A percentile compares a stretch with the other conserved stretches of the same genome.
phyloP scores from a whole-genome alignment of 495 filamentous ascomycete species.

The Durotheca rogersii region DNA sequence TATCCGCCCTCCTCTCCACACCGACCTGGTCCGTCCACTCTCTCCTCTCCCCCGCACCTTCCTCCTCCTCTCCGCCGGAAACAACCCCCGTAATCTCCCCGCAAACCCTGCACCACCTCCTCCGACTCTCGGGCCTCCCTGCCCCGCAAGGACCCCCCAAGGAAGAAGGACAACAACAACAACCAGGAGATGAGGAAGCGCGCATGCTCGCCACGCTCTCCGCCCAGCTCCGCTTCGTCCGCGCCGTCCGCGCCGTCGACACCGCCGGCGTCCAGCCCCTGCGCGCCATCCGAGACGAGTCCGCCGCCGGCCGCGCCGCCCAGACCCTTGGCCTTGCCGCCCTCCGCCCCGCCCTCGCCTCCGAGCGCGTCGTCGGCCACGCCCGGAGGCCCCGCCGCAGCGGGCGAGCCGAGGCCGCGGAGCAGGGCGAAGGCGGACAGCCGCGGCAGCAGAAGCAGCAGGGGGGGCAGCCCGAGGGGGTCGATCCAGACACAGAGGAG shows the following conservation, averaged over 20 bases:
- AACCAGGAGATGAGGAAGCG: constrained; percentile 58
- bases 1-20: constrained; percentile 56
- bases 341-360: constrained; percentile 39
- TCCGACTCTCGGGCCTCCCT: constrained; percentile 79
- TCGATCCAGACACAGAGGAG: constrained; percentile 49
- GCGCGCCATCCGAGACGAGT: constrained; percentile 81
- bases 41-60: constrained; percentile 58
- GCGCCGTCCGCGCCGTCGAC: constrained; percentile 76
- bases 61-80: constrained; percentile 38
- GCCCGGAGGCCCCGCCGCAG: constrained; percentile 48
- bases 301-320: constrained; percentile 43
- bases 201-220: constrained; percentile 71
- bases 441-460: constrained; percentile 32
- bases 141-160: too few relatives aligned
- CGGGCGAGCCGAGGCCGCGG: too few relatives aligned
- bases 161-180: too few relatives aligned
- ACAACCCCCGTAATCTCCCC: constrained; percentile 47
- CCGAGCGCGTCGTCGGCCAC: constrained; percentile 47
- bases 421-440: constrained; percentile 13
- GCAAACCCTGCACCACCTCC: constrained; percentile 70
- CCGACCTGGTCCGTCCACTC: constrained; percentile 86
- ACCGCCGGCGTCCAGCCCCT: constrained; percentile 71
- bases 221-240: constrained; percentile 87
- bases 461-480: too few relatives aligned
- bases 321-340: constrained; percentile 44